Evolutionary conservation across 2,329 filamentous ascomycete genomes (phyloP).

Genomic region (Aspergillus sp.): DNA sequence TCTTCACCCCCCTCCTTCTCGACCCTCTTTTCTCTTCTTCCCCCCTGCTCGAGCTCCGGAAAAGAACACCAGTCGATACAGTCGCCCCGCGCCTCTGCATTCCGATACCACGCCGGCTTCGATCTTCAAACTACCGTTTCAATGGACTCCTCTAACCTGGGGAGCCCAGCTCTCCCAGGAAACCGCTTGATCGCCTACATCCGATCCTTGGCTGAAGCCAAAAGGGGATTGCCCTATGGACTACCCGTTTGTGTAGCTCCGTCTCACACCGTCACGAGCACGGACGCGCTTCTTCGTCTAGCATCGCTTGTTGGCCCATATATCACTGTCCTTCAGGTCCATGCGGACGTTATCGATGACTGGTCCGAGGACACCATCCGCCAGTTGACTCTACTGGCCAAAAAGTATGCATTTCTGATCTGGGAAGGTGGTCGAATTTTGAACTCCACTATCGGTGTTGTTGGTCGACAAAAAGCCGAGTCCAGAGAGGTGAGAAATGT

Average conservation of each 20-base stretch:
- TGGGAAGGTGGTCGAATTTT: slow-evolving; percentile 44
- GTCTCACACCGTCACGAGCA: slow-evolving; percentile 59
- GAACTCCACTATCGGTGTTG: slow-evolving; percentile 35
- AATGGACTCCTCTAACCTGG: slow-evolving; percentile 19
- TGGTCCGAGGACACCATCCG: slow-evolving; percentile 57
- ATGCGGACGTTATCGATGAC: slow-evolving; percentile 62
- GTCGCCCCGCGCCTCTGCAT: neutral
- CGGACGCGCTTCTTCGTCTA: slow-evolving; percentile 55
- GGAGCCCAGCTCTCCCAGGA: slow-evolving; percentile 23
- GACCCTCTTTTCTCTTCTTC: neutral
- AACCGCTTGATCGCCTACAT: slow-evolving; percentile 41
- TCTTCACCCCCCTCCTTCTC: neutral
- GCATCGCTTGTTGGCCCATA: slow-evolving; percentile 60
- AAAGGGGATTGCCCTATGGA: slow-evolving; percentile 39
- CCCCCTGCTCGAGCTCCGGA: neutral
- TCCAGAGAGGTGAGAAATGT: slow-evolving; percentile 32
- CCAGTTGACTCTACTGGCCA: slow-evolving; percentile 35
- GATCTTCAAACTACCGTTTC: neutral
- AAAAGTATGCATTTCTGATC: slow-evolving; percentile 38
- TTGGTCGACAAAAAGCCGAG: slow-evolving; percentile 28
- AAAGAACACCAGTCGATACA: neutral
- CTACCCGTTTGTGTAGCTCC: slow-evolving; percentile 47
- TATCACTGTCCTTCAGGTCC: slow-evolving; percentile 61
- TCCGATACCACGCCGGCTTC: neutral
- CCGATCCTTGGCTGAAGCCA: slow-evolving; percentile 32